Percentiles rank a stretch among this genome's conserved stretches.
Evolutionary conservation across 108 stramenopile genomes (phyloP).

Genomic region (Cylindrotheca fusiformis): DNA sequence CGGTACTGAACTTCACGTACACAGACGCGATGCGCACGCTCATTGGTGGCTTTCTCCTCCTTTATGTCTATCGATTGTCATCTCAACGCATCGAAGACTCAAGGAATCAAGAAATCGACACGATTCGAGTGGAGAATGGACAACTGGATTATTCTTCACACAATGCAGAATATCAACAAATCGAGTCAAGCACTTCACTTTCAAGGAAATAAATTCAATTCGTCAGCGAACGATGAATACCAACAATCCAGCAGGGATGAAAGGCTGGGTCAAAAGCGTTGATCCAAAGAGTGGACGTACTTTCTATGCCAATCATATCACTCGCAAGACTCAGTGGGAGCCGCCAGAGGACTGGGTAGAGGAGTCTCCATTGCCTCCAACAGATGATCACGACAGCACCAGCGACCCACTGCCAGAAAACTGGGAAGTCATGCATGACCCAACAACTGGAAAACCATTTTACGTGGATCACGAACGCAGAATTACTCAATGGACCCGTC

Average conservation of each 20-base stretch:
- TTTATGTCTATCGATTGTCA: too few species aligned
- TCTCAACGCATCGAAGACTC: too few species aligned
- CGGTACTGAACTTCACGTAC: too few species aligned
- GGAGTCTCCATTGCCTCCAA: slow-evolving; percentile 17
- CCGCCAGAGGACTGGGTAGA: slow-evolving; percentile 61
- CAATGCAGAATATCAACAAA: too few species aligned
- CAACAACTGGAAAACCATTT: slow-evolving; percentile 70
- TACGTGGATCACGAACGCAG: slow-evolving; percentile 86
- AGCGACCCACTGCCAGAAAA: slow-evolving; percentile 60
- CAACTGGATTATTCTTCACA: too few species aligned
- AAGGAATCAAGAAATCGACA: too few species aligned
- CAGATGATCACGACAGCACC: slow-evolving; percentile 18
- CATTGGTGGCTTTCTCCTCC: too few species aligned
- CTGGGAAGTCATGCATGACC: slow-evolving; percentile 84
- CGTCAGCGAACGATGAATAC: too few species aligned
- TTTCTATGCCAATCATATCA: slow-evolving; percentile 75
- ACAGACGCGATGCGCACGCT: too few species aligned
- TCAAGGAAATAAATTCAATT: too few species aligned
- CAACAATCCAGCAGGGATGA: slow-evolving; percentile 6
- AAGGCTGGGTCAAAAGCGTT: slow-evolving; percentile 67
- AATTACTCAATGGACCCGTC: slow-evolving; percentile 76
- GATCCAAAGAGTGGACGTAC: slow-evolving; percentile 64
- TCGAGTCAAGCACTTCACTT: too few species aligned
- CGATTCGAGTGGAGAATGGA: too few species aligned
- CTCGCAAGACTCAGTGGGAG: slow-evolving; percentile 82